Evolutionary conservation across 192 early-diverging fungal species (phyloP), one percentile per base, ranked within the genome.

Genomic region (Podila clonocystis): DNA sequence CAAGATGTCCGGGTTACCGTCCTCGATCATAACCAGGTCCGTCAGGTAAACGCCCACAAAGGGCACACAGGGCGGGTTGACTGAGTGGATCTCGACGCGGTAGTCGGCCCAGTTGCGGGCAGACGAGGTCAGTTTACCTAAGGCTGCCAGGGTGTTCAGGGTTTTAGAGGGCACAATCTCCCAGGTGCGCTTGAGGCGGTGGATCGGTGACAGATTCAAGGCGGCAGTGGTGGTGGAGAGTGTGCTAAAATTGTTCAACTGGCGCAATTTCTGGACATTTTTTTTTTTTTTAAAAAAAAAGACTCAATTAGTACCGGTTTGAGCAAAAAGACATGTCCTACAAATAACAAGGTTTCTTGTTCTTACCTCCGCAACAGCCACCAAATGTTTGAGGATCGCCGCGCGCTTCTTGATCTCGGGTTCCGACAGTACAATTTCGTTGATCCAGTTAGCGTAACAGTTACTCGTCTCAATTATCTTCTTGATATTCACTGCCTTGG

Each of bases 181-280:
- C 96, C 97, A 98, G 4, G 98, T 98, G 59, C 95, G 89, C 26
- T 93, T 94, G 29, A 99, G 84, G 31, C 98, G 92, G 83, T 94
- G 92, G 58, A 99, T 91, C 3, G 96, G 91, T 5, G 94, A 94
- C 5, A 94, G 94, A 50, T 96, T 94, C 63, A 99, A 91, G 9
- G 94, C 95, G 15, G 95, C 95, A 34, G 97, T 88, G 31, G 99
- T 94, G 4, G 97, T 92, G 85, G 95, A 96, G 50, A 97, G 89
- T 11, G 95, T 95, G 82, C 96, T 97, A 75, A 96, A 99, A 90
- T 99, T 99, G 85, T 99, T 97, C 29, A 98, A 82, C 9, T 63
- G 52, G n/a, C 59, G 58, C 73, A 86, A 66, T 83, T 83, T 84
- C 76, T 80, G 41, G 19, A 34, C 15, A 36, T 17, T 12, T n/a